Conservation (phyloP, 2,329 filamentous ascomycete species). For the Alternaria gaisen region DNA sequence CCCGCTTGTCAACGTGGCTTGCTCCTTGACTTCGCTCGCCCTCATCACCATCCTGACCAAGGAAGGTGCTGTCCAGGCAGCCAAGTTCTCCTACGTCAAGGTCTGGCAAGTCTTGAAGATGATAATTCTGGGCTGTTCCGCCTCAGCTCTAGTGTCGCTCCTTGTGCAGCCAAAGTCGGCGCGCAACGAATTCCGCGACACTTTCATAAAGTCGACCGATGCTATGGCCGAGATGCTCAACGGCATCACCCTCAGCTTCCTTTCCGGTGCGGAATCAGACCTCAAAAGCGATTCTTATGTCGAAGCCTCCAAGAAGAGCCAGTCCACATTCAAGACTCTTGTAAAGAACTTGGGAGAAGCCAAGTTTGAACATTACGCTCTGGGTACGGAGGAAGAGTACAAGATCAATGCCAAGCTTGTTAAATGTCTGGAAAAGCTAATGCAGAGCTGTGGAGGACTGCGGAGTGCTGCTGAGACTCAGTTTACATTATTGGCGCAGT, state of each 20-base stretch:
- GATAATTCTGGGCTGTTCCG: constrained; percentile 65
- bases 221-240: constrained; percentile 83
- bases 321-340: constrained; percentile 72
- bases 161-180: constrained; percentile 82
- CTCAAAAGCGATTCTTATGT: constrained; percentile 72
- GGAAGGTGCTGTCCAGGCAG: constrained; percentile 85
- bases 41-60: constrained; percentile 92
- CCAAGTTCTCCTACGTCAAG: constrained; percentile 82
- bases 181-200: constrained; percentile 74
- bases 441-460: constrained; percentile 89
- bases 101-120: constrained; percentile 74
- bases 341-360: constrained; percentile 83
- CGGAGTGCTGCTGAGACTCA: constrained; percentile 90
- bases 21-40: constrained; percentile 84
- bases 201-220: constrained; percentile 76
- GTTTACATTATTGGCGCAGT: constrained; percentile 81
- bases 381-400: constrained; percentile 82
- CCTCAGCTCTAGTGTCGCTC: constrained; percentile 64
- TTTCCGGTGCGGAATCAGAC: constrained; percentile 83
- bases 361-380: constrained; percentile 85
- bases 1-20: constrained; percentile 79
- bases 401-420: constrained; percentile 80
- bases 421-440: constrained; percentile 82
- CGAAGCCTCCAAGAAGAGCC: constrained; percentile 70
- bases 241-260: constrained; percentile 81